Evolutionary conservation across 345 rosid genomes (phyloP).

Genomic region (Carallia pectinifolia): DNA sequence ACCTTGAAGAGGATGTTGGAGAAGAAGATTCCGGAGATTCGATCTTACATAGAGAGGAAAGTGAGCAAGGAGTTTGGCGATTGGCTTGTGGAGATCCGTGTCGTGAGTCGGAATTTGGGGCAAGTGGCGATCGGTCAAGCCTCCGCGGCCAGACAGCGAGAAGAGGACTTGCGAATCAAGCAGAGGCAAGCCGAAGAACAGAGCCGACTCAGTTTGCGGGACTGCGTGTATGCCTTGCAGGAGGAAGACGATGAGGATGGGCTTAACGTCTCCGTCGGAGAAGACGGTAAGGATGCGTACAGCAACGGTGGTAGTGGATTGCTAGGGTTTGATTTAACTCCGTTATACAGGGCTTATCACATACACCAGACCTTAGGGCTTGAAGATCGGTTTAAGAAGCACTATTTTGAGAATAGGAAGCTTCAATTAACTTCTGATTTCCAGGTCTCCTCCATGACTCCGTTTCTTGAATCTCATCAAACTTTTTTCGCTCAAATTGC

Average conservation of each 20-base stretch:
- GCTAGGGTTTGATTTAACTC: constrained; percentile 74
- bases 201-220: constrained; percentile 81
- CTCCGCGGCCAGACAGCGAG: constrained; percentile 83
- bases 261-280: constrained; percentile 28
- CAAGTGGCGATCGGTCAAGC: constrained; percentile 97
- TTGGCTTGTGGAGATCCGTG: constrained; percentile 98
- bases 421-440: constrained; percentile 94
- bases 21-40: constrained; percentile 74
- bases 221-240: constrained; percentile 75
- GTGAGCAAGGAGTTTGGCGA: constrained; percentile 85
- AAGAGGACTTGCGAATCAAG: constrained; percentile 90
- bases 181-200: constrained; percentile 98
- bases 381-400: constrained; percentile 81
- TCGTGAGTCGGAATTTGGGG: constrained; percentile 83
- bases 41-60: constrained; percentile 77
- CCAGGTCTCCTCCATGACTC: constrained; percentile 97
- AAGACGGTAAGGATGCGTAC: constrained; percentile 46
- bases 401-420: constrained; percentile 86
- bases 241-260: constrained; percentile 78
- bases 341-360: constrained; percentile 86
- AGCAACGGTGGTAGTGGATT: constrained; percentile 49
- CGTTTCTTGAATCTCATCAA: constrained; percentile 96
- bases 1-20: constrained; percentile 82
- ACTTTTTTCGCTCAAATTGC: constrained; percentile 96
- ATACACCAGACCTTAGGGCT: constrained; percentile 83